A percentile compares a stretch with the other conserved stretches of the same genome.
phyloP scores from a whole-genome alignment of 2,329 filamentous ascomycete species.

The Neoscytalidium dimidiatum region DNA sequence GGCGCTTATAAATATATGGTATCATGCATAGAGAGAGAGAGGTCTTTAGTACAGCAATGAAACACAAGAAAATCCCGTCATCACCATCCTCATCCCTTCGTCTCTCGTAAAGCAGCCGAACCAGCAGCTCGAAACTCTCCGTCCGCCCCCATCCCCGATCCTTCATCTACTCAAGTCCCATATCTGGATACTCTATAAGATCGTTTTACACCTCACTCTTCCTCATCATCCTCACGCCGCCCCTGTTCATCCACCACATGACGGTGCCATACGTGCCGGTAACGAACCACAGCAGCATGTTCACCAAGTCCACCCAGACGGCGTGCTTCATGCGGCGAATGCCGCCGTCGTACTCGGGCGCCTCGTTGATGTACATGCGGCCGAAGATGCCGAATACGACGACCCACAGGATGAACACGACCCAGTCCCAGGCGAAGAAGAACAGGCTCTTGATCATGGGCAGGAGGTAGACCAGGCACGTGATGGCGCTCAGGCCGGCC shows the following conservation, averaged over 20 bases:
- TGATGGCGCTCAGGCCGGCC: constrained; percentile 65
- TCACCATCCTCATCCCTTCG: neutral
- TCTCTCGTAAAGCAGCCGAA: neutral
- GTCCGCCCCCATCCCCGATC: neutral
- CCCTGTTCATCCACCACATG: constrained; percentile 5
- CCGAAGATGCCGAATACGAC: constrained; percentile 83
- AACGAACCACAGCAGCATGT: constrained; percentile 74
- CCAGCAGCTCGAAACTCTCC: neutral
- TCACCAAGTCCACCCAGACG: constrained; percentile 78
- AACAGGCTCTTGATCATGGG: constrained; percentile 51
- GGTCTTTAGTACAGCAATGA: neutral
- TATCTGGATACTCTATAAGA: too few species aligned
- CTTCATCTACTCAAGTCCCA: neutral
- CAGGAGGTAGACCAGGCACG: constrained; percentile 65
- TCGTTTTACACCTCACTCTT: constrained; percentile 13
- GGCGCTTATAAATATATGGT: neutral
- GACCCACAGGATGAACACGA: constrained; percentile 66
- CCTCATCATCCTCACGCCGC: neutral
- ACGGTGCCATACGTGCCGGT: constrained; percentile 52
- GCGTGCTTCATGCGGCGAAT: constrained; percentile 81
- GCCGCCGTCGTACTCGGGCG: constrained; percentile 63
- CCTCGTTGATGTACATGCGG: constrained; percentile 72
- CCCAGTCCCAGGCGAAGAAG: constrained; percentile 66
- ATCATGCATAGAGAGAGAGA: neutral
- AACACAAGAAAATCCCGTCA: neutral